Evolutionary conservation across 257 asterid genomes (phyloP), one percentile per base, ranked within the genome.

Genomic region (Ligustrum vulgare): DNA sequence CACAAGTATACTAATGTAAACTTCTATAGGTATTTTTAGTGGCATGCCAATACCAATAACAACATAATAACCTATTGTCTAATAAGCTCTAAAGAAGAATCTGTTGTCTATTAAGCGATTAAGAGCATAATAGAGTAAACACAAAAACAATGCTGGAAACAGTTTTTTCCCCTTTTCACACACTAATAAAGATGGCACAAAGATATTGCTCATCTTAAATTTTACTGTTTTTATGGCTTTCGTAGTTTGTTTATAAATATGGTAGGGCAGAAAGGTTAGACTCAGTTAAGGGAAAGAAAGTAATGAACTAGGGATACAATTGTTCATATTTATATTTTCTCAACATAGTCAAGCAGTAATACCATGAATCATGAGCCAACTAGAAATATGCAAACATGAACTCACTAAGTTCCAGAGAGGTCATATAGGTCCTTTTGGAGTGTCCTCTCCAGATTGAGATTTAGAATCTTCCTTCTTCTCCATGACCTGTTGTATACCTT

Each of bases 401-500:
- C 80, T 80, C 77, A 80, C 80, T 16, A 65, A 16, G 6, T 28
- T 12, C 43, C 25, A 56, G 23, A 41, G 35, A 41, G 54, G 73
- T 69, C 39, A 67, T 56, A 47, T 36, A 72, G 39, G 79, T 12
- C 69, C 41, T 78, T 86, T 85, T 6, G 88, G 84, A 72, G 80
- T 37, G 25, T 79, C 85, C 8, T 79, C 75, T 51, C 75, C 83
- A 47, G 64, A 20, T 32, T 81, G 80, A 81, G 90, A 77, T 63
- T 80, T 83, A 8, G 84, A 67, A 70, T 84, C 86, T 68, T 89
- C 80, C 63, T 79, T 87, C 81, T 91, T 86, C 84, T 90, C 96
- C 97, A 86, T 86, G 75, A 88, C 91, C 72, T 93, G 82, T 32
- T 87, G 97, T 67, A 95, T 72, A 69, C 98, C 98, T 87, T 93